Percentiles rank a stretch among this genome's conserved stretches.
phyloP scores from a whole-genome alignment of 2,329 filamentous ascomycete genomes.

The Aureobasidium sp. region DNA sequence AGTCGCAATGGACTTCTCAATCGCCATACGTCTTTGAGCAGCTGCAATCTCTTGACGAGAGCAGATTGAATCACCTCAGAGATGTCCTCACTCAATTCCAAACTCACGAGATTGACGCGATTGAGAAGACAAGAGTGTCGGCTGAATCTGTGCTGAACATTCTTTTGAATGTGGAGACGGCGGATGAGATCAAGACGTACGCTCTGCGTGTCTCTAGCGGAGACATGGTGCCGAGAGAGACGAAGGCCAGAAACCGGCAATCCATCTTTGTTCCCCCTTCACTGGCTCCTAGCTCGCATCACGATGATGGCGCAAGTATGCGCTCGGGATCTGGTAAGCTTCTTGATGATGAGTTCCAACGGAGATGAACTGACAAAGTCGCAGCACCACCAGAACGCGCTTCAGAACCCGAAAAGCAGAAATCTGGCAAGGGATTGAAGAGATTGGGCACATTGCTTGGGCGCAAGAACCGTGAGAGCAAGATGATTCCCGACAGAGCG shows the following conservation, averaged over 20 bases:
- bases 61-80: conserved; percentile 78
- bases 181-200: conserved; percentile 77
- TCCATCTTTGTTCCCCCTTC: conserved; percentile 17
- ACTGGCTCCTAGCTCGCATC: conserved; percentile 27
- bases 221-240: background rate
- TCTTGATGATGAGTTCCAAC: no score
- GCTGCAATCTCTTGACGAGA: conserved; percentile 84
- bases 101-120: conserved; percentile 83
- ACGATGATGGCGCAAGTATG: conserved; percentile 50
- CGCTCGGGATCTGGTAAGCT: conserved; percentile 44
- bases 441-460: conserved; percentile 64
- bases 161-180: conserved; percentile 78
- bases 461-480: conserved; percentile 51
- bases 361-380: conserved; percentile 41
- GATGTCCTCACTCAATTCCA: conserved; percentile 88
- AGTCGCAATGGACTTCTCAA: conserved; percentile 84
- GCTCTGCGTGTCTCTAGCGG: conserved; percentile 35
- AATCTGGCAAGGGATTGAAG: conserved; percentile 39
- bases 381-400: background rate
- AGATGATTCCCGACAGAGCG: conserved; percentile 31
- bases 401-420: conserved; percentile 27
- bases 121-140: conserved; percentile 65
- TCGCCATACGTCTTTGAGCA: conserved; percentile 92
- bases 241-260: conserved; percentile 1
- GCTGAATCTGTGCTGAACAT: conserved; percentile 75